Percentiles rank a stretch among this genome's conserved stretches.
Conservation (phyloP, 345 rosid species). For the Bruguiera parviflora region DNA sequence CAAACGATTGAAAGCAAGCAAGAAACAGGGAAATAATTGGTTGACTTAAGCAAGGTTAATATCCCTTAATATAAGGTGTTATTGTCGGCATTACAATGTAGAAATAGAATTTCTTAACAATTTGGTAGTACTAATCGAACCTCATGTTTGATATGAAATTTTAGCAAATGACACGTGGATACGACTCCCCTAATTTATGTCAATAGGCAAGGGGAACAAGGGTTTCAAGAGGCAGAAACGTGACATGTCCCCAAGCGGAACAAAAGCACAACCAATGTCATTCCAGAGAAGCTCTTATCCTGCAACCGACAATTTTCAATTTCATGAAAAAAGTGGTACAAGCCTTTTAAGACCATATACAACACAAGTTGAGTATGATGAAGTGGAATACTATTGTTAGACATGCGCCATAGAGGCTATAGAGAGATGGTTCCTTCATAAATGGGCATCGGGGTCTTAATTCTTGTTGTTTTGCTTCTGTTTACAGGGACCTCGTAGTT, state of each 20-base stretch:
- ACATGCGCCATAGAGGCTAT: background rate
- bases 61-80: background rate
- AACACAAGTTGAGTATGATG: no score
- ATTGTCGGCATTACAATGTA: no score
- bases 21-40: slow-evolving; percentile 2
- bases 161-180: background rate
- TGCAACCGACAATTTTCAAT: slow-evolving; percentile 9
- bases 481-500: no score
- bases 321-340: no score
- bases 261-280: background rate
- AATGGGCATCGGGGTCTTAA: no score
- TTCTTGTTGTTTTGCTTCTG: no score
- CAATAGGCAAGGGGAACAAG: background rate
- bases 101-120: no score
- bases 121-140: no score
- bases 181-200: background rate
- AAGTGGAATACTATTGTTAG: background rate
- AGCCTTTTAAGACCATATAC: no score
- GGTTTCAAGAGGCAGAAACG: slow-evolving; percentile 6
- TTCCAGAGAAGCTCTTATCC: background rate
- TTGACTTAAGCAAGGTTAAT: slow-evolving; percentile 1
- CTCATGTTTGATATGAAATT: no score
- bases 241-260: slow-evolving; percentile 3
- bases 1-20: background rate
- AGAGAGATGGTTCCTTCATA: no score